Conservation (phyloP, 2,329 filamentous ascomycete genomes). For the Aspergillus clavatus region DNA sequence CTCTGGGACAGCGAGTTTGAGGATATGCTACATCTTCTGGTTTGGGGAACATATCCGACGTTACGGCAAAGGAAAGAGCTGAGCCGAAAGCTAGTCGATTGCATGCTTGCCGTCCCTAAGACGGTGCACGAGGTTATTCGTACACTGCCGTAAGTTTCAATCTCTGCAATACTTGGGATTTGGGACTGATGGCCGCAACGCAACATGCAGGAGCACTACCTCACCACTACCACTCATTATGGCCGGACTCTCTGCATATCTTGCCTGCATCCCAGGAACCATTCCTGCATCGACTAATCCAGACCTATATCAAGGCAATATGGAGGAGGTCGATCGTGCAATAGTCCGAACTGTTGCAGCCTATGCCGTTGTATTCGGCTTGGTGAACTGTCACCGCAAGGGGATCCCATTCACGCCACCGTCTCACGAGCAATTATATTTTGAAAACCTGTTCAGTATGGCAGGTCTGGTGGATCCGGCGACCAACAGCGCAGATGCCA, state of each 20-base stretch:
- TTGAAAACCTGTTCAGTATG: conserved; percentile 53
- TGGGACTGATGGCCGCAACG: no score
- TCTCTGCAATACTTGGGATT: no score
- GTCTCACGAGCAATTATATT: conserved; percentile 44
- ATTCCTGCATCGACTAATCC: conserved; percentile 20
- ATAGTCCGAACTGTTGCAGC: conserved; percentile 23
- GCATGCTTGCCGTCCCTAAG: conserved; percentile 20
- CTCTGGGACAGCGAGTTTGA: conserved; percentile 30
- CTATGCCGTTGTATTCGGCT: conserved; percentile 24
- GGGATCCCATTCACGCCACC: conserved; percentile 16
- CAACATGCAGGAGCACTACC: conserved; percentile 13
- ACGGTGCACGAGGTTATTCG: conserved; percentile 21
- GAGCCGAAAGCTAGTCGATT: conserved; percentile 15
- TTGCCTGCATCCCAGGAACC: conserved; percentile 16
- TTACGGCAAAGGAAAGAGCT: conserved; percentile 14
- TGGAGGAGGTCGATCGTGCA: conserved; percentile 15
- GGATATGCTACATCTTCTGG: conserved; percentile 28
- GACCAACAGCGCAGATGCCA: conserved; percentile 47
- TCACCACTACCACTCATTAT: conserved; percentile 25
- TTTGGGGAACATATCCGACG: conserved; percentile 28
- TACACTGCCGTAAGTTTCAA: conserved; percentile 26
- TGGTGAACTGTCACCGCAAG: conserved; percentile 24
- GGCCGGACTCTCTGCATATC: conserved; percentile 26
- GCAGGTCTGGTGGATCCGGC: conserved; percentile 48
- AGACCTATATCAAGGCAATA: conserved; percentile 22